Base-by-base conservation (phyloP, 2,329 filamentous ascomycete genomes). In the Botrytis pseudocinerea region DNA sequence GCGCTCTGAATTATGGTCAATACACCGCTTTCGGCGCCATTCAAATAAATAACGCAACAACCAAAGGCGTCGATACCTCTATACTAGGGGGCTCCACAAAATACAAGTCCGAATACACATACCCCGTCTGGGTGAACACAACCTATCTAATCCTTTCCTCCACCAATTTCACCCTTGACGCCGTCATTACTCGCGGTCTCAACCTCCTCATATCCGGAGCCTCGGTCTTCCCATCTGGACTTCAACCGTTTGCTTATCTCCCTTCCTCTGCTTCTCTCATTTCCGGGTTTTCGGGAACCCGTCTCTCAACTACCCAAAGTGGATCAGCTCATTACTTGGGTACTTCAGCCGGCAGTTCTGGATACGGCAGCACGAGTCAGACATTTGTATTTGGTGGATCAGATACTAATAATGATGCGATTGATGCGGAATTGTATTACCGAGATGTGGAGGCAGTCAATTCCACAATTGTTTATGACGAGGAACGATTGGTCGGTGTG, bases 61-160 rank as follows among this genome's bases (percentile, higher is more conserved):
- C 87, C 1, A 82, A 81, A 0, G 89, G 89, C 9, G 80, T 80
- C 1, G 86, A 87, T 64, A 76, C 78, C 48, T 80, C 80, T 0
- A 76, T 82, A 75, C 79, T 80, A 1, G 76, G 82, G 75, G 74
- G 80, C 4, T 76, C 75, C 1, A 74, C 70, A 6, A 73, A 73
- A 40, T 81, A 81, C 75, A 77, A 76, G 16, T 81, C 82, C 40
- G 80, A 75, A 7, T 92, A 90, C 79, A 81, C 81, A 14, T 93
- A 92, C 77, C 91, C 91, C 0, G 81, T 93, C 0, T 85, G 83
- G 76, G 87, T 88, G 65, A 88, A 87, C 77, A 87, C 85, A 25
- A 85, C 85, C 2, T 86, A 86, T 71, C 79, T 80, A 22, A 79
- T 80, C 12, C 78, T 84, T 40, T 70, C 83, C 40, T 84, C 84